Evolutionary conservation across 257 asterid genomes (phyloP).

Genomic region (Handroanthus guayacan): DNA sequence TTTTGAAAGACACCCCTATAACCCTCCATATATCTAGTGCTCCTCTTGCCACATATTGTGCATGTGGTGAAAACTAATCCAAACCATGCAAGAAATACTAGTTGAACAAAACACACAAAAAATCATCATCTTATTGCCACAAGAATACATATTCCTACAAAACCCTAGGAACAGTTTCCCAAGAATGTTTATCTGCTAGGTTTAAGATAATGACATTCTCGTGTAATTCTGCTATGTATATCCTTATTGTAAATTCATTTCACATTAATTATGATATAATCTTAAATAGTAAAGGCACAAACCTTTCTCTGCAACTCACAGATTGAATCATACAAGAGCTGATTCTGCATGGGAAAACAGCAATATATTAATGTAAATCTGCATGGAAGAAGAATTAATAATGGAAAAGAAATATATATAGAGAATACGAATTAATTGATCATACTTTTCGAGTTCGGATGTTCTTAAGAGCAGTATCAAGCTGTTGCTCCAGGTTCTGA

Average conservation of each 20-base stretch:
- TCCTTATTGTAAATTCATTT: not conserved
- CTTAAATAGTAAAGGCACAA: not conserved
- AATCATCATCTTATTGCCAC: not conserved
- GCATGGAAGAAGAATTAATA: too few species aligned
- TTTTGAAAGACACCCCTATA: too few species aligned
- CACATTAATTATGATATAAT: not conserved
- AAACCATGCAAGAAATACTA: not conserved
- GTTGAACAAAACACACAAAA: not conserved
- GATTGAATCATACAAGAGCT: conserved; percentile 78
- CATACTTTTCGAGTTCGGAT: conserved; percentile 64
- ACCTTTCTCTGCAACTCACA: conserved; percentile 85
- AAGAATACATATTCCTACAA: not conserved
- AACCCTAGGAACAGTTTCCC: not conserved
- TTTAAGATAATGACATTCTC: not conserved
- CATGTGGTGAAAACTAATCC: not conserved
- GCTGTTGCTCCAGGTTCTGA: conserved; percentile 73
- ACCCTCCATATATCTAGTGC: too few species aligned
- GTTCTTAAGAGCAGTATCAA: conserved; percentile 59
- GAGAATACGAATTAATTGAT: not conserved
- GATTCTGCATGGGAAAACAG: conserved; percentile 54
- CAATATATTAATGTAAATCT: not conserved
- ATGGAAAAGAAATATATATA: not conserved
- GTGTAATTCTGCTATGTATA: not conserved
- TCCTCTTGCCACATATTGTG: too few species aligned
- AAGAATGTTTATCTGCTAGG: too few species aligned